Evolutionary conservation across 352 stramenopile genomes (phyloP), one percentile per base, ranked within the genome.

Genomic region (Pythium utonaiense): DNA sequence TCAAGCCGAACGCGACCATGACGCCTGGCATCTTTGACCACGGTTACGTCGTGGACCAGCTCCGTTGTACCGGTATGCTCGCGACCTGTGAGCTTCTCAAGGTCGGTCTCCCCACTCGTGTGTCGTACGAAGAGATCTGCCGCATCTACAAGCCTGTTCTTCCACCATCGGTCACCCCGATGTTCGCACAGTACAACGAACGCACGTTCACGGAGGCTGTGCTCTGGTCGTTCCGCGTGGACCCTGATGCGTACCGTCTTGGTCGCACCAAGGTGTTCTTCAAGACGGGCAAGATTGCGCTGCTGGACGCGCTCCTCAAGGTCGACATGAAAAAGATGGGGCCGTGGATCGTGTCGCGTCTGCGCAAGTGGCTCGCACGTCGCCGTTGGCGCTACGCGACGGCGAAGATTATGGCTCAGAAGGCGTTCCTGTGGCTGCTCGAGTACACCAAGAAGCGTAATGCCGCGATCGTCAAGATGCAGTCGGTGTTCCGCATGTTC

Each of bases 261-360:
- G 87, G 87, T 67, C 84, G 83, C 42, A 91, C 87, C 10, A 75
- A 74, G 56, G 42, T 89, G 16, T 89, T 89, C 62, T 86, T 95
- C 61, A 83, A 83, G 62, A 77, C 85, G 7, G 80, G 80, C 40
- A 89, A 92, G 68, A 90, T 95, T 34, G 71, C 70, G 21, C 55
- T 94, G 8, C 66, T 95, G 9, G 78, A 93, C 48, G 77, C 74
- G 25, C 84, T 95, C 25, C 59, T 95, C 10, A 87, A 91, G 77
- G 79, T 89, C 60, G 80, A 89, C 67, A 93, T 93, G 86, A 91
- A 91, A 73, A 93, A 93, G 67, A 93, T 93, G 81, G 85, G 85
- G 14, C 80, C 81, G 25, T 93, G 85, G 83, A 93, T 95, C 52
- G 83, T 95, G 27, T 78, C 81, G 41, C 83, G 85, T 36, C 64